Evolutionary conservation across 805 yeast genomes (phyloP), one percentile per base, ranked within the genome.

Genomic region (Metschnikowia anglica): DNA sequence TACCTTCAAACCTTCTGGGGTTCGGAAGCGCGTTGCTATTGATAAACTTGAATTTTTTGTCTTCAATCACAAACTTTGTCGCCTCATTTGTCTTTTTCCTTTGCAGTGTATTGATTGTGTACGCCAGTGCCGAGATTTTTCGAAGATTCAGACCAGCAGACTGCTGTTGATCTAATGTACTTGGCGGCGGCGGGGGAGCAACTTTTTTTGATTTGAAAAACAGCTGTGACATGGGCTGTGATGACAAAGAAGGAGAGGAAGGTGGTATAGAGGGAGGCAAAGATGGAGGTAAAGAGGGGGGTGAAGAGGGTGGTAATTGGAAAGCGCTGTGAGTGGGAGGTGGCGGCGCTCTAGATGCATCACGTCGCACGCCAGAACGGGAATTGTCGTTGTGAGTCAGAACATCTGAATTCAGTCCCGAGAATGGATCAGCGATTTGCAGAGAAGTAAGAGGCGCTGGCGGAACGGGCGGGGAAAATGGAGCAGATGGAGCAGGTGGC

Each of bases 1-100:
- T 56, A 3, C 82, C 85, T 39, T 77, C 80, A 57, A 85, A 88
- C 37, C 77, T 74, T 52, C 98, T 74, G n/a, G 99, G 98, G 53
- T 80, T 80, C 0, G 99, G 98, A 34, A 93, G 69, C 18, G 88
- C 84, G 32, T 67, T 63, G 13, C 76, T 73, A 59, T 86, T 86
- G 3, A 69, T 59, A 71, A 88, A 90, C 51, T 74, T 77, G 70
- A 83, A 89, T 53, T 90, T 69, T 10, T 61, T 62, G 58, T 86
- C 93, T 52, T 87, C 88, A 37, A 88, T 85, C 3, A 63, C 68
- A 3, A 80, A 49, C 46, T 64, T 70, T 33, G 39, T 44, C 36
- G 41, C 39, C 32, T 8, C 39, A 18, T 24, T 44, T 4, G 59
- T 56, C 30, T 52, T 51, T 18, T 48, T 45, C 6, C 58, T 51